Evolutionary conservation across 306 rosid genomes (phyloP).

Genomic region (Vigna hirtella): DNA sequence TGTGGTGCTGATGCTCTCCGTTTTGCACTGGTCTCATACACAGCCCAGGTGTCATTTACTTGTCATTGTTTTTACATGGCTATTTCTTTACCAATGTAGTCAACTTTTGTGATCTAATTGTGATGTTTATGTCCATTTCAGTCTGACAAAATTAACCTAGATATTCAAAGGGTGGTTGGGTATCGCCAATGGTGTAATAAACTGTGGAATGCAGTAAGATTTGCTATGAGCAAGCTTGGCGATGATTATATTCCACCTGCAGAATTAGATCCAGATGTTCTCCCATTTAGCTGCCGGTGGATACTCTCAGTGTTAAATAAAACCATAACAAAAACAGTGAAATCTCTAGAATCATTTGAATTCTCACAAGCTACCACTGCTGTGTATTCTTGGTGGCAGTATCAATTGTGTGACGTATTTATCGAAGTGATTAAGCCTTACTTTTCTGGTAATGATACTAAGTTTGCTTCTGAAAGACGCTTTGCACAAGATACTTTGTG

Average conservation of each 20-base stretch:
- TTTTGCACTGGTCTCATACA: constrained; percentile 88
- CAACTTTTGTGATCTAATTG: constrained; percentile 14
- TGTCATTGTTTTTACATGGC: constrained; percentile 22
- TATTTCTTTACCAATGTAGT: not conserved
- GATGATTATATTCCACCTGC: constrained; percentile 75
- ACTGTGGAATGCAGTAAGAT: constrained; percentile 92
- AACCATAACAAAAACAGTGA: constrained; percentile 65
- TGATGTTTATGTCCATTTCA: constrained; percentile 50
- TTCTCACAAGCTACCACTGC: constrained; percentile 89
- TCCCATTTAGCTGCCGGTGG: constrained; percentile 96
- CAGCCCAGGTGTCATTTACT: constrained; percentile 79
- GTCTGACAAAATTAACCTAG: constrained; percentile 96
- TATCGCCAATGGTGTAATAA: constrained; percentile 98
- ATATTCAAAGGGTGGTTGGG: constrained; percentile 94
- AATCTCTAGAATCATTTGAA: constrained; percentile 68
- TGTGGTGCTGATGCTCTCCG: constrained; percentile 98
- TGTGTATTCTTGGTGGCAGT: constrained; percentile 93
- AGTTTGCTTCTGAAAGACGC: constrained; percentile 63
- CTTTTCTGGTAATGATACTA: constrained; percentile 69
- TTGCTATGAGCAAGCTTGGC: constrained; percentile 94
- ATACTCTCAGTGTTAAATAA: constrained; percentile 81
- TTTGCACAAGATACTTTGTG: constrained; percentile 85
- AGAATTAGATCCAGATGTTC: constrained; percentile 58
- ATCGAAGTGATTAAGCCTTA: constrained; percentile 93
- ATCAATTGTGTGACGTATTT: constrained; percentile 94